Base-by-base conservation (phyloP, 768 basidiomycete genomes). In the Agaricus blazei region DNA sequence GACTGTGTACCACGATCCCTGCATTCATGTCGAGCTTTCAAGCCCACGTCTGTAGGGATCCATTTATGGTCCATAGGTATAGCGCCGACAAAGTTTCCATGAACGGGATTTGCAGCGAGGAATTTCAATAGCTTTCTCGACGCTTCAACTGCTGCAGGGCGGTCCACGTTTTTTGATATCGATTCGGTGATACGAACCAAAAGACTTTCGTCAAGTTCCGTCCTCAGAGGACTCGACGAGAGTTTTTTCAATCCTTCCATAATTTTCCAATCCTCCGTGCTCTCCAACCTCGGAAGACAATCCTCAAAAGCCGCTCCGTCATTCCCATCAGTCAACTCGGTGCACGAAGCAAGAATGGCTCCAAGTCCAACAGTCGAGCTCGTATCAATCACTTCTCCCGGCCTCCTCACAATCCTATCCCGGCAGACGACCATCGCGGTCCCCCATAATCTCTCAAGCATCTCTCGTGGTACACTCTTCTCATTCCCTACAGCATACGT, bases 1-100 rank as follows among this genome's bases (percentile, higher is more conserved):
- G 15, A 50, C 3, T 45, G 48, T 3, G 48, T 24, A 26, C 19
- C 50, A 11, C 47, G 47, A 44, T 56, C 47, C n/a, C 54, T 38
- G 44, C 54, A 56, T 36, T 56, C 54, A 3, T 56, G 48, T 8
- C 31, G 40, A 9, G 54, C 54, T 27, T 45, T 56, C 6, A 56
- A 15, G 1, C 54, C 54, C 14, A 24, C 28, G 14, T 49, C 49
- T 14, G 54, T 56, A 1, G 27, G 29, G 37, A 56, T 56, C 54
- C 54, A 56, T 26, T 19, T 31, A 15, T 23, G n/a, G 5, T 36
- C 47, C 1, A 31, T 44, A 12, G 54, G 54, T 23, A 56, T 56
- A 8, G 31, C 34, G 15, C 19, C 42, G 12, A 56, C 43, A 4
- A 56, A 42, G 12, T 49, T 34, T 24, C 48, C 54, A 37, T 56